These are phyloP conservation scores for Backusella sp. DNA, from an alignment of 192 early-diverging fungal genomes.

Conservation along the genomic window DNA sequence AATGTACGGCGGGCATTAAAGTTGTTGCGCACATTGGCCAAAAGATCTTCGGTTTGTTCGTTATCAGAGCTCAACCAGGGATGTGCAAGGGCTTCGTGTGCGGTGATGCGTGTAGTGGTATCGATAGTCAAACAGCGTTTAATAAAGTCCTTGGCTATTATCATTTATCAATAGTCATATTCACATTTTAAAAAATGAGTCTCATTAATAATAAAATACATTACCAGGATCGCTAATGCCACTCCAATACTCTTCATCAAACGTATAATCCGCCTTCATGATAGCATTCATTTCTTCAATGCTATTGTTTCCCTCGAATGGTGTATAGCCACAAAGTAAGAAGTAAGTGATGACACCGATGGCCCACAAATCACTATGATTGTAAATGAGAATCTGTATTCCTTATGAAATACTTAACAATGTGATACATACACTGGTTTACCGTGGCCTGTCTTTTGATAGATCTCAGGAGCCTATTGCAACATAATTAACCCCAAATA, in stretches of 20 bases:
- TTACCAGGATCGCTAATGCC: conserved; percentile 52
- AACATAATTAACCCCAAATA: not conserved
- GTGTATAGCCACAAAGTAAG: conserved; percentile 68
- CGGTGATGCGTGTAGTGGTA: conserved; percentile 71
- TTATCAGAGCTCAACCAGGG: conserved; percentile 60
- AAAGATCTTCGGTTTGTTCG: conserved; percentile 43
- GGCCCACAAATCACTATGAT: conserved; percentile 71
- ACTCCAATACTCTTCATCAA: conserved; percentile 66
- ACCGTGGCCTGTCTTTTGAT: conserved; percentile 60
- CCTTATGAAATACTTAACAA: no score
- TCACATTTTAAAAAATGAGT: not conserved
- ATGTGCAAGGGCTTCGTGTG: conserved; percentile 69
- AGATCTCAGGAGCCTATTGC: conserved; percentile 57
- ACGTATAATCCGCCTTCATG: conserved; percentile 58
- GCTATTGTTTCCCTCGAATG: conserved; percentile 62
- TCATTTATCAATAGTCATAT: not conserved
- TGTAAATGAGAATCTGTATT: not conserved
- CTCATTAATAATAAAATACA: not conserved
- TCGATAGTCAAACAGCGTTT: conserved; percentile 61
- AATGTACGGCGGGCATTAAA: conserved; percentile 70
- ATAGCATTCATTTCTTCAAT: conserved; percentile 57
- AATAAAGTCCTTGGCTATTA: conserved; percentile 71
- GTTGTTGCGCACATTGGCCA: conserved; percentile 59
- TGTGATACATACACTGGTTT: conserved; percentile 56
- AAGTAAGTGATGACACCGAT: conserved; percentile 78